phyloP scores from a whole-genome alignment of 768 basidiomycete species.

The Kwoniella sp. region DNA sequence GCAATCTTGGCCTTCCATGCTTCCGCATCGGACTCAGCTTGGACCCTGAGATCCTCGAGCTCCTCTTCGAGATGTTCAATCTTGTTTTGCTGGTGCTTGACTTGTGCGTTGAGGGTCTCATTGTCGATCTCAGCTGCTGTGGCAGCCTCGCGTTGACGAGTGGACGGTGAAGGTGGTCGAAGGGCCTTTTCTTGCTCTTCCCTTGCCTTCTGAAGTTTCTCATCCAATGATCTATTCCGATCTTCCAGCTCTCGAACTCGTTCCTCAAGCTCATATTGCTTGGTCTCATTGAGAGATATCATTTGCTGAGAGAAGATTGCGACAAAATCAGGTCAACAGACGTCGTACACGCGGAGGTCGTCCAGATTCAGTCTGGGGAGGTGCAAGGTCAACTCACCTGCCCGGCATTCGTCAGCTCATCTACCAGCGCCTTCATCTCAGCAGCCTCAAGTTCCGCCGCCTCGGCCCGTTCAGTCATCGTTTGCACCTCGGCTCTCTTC shows the following conservation, averaged over 20 bases:
- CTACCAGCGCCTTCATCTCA: slow-evolving; percentile 73
- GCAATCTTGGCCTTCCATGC: slow-evolving; percentile 41
- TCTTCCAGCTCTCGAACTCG: slow-evolving; percentile 46
- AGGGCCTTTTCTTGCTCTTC: slow-evolving; percentile 41
- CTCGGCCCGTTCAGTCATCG: slow-evolving; percentile 62
- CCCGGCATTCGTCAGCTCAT: slow-evolving; percentile 83
- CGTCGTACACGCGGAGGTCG: neutral
- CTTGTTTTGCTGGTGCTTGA: slow-evolving; percentile 81
- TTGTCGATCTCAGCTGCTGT: slow-evolving; percentile 93
- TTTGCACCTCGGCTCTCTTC: slow-evolving; percentile 61
- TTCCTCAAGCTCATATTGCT: slow-evolving; percentile 74
- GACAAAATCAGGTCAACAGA: neutral
- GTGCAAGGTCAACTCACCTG: slow-evolving; percentile 70
- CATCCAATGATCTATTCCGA: slow-evolving; percentile 40
- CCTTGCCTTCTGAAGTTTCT: slow-evolving; percentile 37
- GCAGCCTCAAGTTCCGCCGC: slow-evolving; percentile 60
- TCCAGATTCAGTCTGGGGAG: too few species aligned
- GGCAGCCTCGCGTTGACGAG: slow-evolving; percentile 55
- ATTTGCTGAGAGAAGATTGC: slow-evolving; percentile 68
- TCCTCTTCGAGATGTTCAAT: slow-evolving; percentile 76
- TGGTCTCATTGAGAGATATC: slow-evolving; percentile 85
- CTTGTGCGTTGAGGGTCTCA: slow-evolving; percentile 84
- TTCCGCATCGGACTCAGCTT: slow-evolving; percentile 68
- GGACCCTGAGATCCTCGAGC: slow-evolving; percentile 69
- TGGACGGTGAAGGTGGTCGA: slow-evolving; percentile 20